Evolutionary conservation across 495 filamentous ascomycete genomes (phyloP), one percentile per base, ranked within the genome.

Genomic region (Lineolata rhizophorae): DNA sequence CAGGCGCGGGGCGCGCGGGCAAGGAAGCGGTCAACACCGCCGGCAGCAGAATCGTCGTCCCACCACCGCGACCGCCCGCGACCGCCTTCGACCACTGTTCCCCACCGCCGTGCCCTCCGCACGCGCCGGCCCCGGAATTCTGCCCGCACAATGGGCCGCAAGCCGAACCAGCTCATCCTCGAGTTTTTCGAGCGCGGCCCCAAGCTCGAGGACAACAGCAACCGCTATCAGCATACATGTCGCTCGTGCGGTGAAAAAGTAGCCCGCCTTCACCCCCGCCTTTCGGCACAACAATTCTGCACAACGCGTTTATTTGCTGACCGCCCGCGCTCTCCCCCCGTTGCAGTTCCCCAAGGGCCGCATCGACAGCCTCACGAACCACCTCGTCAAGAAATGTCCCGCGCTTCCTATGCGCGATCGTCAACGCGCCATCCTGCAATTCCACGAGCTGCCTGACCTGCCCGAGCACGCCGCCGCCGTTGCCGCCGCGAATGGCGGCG

Each of bases 211-310:
- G 79, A 87, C 47, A 68, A 73, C 35, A 79, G 72, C 56, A 91
- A 91, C 50, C 67, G 81, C 27, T 91, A 91, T 44, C 70, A 76
- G 42, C 76, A 85, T 48, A 81, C 74, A 2, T 91, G 80, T 64
- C 81, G 79, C 56, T 60, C 67, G 25, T 91, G 81, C 44, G 76
- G 78, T 29, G 76, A 85, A 44, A 66, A 70, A 34, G 50, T 49
- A 32, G 5, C 32, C 13, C 4, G 20, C 24, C 28, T 24, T 30
- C 11, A 8, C n/a, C n/a, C n/a, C n/a, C n/a, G n/a, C n/a, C n/a
- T n/a, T n/a, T n/a, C n/a, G 13, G 27, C 13, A 15, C 8, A 8
- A 12, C n/a, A n/a, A n/a, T n/a, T n/a, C n/a, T n/a, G n/a, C n/a
- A n/a, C n/a, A n/a, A n/a, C n/a, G n/a, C n/a, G n/a, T n/a, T n/a